phyloP scores from a whole-genome alignment of 106 monocot species.

The Phalaenopsis equestris region DNA sequence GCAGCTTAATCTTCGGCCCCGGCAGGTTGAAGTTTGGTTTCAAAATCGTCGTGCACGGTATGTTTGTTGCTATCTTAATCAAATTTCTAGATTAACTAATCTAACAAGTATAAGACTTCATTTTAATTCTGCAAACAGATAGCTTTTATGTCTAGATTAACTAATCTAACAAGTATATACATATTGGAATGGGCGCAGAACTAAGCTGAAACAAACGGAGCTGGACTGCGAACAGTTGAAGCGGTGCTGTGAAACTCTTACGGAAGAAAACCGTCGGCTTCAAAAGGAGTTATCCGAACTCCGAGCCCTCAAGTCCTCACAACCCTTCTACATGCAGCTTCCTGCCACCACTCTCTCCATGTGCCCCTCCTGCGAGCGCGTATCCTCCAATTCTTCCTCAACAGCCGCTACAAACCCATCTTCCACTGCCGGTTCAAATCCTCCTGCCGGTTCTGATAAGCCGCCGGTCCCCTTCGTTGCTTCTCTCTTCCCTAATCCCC shows the following conservation, averaged over 20 bases:
- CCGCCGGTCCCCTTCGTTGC: slow-evolving; percentile 5
- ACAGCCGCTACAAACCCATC: slow-evolving; percentile 6
- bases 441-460: not conserved
- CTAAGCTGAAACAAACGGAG: slow-evolving; percentile 63
- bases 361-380: slow-evolving; percentile 57
- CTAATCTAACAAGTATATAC: not conserved
- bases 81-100: not conserved
- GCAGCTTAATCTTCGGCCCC: slow-evolving; percentile 56
- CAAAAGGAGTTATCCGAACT: slow-evolving; percentile 56
- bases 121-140: too few relatives aligned
- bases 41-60: slow-evolving; percentile 72
- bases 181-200: slow-evolving; percentile 16
- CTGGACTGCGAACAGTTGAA: slow-evolving; percentile 54
- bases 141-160: too few relatives aligned
- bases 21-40: slow-evolving; percentile 77
- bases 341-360: slow-evolving; percentile 63
- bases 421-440: not conserved
- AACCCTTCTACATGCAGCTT: slow-evolving; percentile 42
- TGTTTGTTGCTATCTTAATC: not conserved
- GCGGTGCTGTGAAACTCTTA: slow-evolving; percentile 51
- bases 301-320: slow-evolving; percentile 40
- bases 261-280: slow-evolving; percentile 52
- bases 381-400: slow-evolving; percentile 12
- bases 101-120: not conserved
- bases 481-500: slow-evolving; percentile 6